Base-by-base conservation (phyloP, 371 early-diverging fungal genomes). In the Mucor irregularis region DNA sequence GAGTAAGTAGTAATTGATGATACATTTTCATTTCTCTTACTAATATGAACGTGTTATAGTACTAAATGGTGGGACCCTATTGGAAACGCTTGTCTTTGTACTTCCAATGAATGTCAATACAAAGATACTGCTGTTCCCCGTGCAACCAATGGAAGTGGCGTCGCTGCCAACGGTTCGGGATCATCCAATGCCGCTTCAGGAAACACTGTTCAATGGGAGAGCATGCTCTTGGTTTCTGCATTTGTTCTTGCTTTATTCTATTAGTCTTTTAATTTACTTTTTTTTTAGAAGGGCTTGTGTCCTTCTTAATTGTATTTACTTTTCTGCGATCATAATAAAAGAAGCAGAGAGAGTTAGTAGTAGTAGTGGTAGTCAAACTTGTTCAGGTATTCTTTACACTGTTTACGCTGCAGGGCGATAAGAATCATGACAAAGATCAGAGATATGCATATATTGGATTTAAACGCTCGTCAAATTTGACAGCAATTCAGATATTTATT, bases 11-110 rank as follows among this genome's bases (percentile, higher is more conserved):
- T 19, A n/a, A 26, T n/a, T 8, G 8, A 30, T 38, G 22, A 5
- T 22, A 30, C 29, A 5, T n/a, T 6, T 10, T 10, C 16, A 11
- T 14, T 4, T n/a, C 16, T n/a, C 33, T 28, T 17, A 19, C 22
- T 33, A 29, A 40, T 13, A 11, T 39, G 5, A 1, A 40, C n/a
- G n/a, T n/a, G n/a, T n/a, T 40, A 14, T 53, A 74, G 75, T 30
- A 81, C 82, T 22, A 70, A 80, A 42, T 88, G 84, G 83, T 90
- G 88, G 87, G 87, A 90, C 50, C 88, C 90, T 22, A 68, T 78
- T 31, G 73, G 61, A 14, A 74, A 78, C 30, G 56, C 43, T 10
- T 84, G 85, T 53, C 59, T 75, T 10, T 82, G 83, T 58, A 64
- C 69, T 6, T 65, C 71, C 7, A 68, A 71, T 10, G 54, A 67